phyloP scores from a whole-genome alignment of 2,329 filamentous ascomycete species.

The Cadophora sp. region DNA sequence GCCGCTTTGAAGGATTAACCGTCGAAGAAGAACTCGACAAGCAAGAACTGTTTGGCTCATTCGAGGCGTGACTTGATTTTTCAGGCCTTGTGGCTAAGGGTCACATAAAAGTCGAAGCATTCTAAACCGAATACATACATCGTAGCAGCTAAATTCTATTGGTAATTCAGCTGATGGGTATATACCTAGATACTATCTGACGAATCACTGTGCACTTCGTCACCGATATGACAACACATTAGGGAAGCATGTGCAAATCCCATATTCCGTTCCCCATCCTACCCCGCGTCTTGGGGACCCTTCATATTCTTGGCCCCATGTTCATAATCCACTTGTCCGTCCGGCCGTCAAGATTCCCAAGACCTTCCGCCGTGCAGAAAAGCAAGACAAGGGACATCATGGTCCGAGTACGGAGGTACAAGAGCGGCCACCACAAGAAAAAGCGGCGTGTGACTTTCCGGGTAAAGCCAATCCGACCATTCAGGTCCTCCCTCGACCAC shows the following conservation, averaged over 20 bases:
- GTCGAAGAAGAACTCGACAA: too few species aligned
- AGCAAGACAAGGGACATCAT: conserved; percentile 11
- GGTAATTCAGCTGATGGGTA: neutral
- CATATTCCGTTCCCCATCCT: neutral
- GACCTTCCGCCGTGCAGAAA: neutral
- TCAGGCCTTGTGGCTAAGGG: too few species aligned
- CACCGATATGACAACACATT: neutral
- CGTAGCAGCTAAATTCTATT: neutral
- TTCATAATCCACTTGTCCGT: conserved; percentile 9
- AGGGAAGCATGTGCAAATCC: conserved; percentile 8
- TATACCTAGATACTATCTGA: neutral
- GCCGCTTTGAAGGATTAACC: too few species aligned
- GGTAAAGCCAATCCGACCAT: conserved; percentile 15
- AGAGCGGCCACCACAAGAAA: neutral
- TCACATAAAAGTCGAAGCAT: too few species aligned
- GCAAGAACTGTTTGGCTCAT: too few species aligned
- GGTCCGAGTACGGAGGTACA: conserved; percentile 19
- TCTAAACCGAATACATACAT: too few species aligned
- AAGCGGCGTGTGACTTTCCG: conserved; percentile 25
- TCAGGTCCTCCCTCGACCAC: neutral
- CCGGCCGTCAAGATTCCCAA: neutral
- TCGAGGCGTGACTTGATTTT: too few species aligned
- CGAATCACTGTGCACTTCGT: neutral
- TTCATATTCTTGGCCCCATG: conserved; percentile 1
- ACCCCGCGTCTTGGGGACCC: conserved; percentile 1